Evolutionary conservation across 306 rosid species (phyloP), one percentile per base, ranked within the genome.

Genomic region (Abrus pulchellus): DNA sequence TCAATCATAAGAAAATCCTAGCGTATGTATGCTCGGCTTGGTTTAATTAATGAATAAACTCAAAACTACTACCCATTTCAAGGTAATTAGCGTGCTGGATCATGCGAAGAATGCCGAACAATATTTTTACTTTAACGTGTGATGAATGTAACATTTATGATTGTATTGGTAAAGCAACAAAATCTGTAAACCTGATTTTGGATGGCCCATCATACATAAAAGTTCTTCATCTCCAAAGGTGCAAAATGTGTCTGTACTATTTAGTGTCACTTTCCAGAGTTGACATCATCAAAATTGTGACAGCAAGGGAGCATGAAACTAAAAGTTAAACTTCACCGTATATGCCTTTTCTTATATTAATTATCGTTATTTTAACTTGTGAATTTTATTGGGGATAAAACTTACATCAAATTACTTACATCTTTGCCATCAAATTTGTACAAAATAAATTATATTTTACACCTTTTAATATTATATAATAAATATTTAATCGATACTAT

Each of bases 241-340:
- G 20, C 53, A 43, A 67, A 52, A 13, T 1, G 28, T 14, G 65
- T 36, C 6, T 36, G 3, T 34, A 34, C 34, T 7, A 5, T 29
- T 49, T 55, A 28, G 49, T 61, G 56, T 9, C 55, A 60, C 27
- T 80, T 68, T 57, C 65, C 82, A 45, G 44, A 45, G 68, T 55
- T 29, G 43, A 73, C 52, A 57, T n/a, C 56, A 41, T 40, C 71
- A 27, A 33, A 45, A 44, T 49, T 69, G 62, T 12, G 49, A 64
- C n/a, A 13, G 48, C 64, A 34, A 33, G 45, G 6, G 9, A 32
- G 70, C 61, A 56, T 1, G 20, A 11, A 41, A 36, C 13, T 71
- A 9, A 45, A 79, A 20, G 0, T 20, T 20, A 20, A 79, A 20
- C 63, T 30, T 79, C 72, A 79, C 7, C 52, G 48, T 49, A 34